These are phyloP conservation scores for Citrus inodora DNA, from an alignment of 345 rosid genomes.

Conservation along the genomic window DNA sequence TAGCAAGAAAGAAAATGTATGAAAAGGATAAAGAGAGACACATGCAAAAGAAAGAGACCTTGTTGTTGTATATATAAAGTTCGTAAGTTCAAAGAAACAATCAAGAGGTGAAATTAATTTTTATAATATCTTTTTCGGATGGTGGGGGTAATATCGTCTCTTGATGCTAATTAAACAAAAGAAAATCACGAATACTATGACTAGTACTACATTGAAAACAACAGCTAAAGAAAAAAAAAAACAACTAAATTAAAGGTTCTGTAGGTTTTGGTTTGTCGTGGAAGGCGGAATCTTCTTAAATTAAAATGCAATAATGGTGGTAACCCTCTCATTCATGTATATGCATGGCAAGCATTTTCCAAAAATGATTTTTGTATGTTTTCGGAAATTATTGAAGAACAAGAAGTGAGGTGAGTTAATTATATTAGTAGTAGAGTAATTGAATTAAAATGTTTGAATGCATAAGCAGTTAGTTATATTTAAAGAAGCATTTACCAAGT, in stretches of 20 bases:
- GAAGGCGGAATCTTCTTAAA: background rate
- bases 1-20: background rate
- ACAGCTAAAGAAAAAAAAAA: too few relatives aligned
- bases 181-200: background rate
- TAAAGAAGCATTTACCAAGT: background rate
- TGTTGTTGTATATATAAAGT: background rate
- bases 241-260: background rate
- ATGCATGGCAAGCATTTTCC: background rate
- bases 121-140: too few relatives aligned
- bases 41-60: slow-evolving; percentile 3
- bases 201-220: background rate
- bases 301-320: background rate
- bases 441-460: too few relatives aligned
- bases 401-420: too few relatives aligned
- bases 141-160: too few relatives aligned
- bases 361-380: background rate
- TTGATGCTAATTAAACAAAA: background rate
- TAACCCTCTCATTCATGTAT: background rate
- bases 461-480: background rate
- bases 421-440: too few relatives aligned
- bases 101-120: background rate
- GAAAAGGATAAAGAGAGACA: background rate
- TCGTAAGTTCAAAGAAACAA: background rate
- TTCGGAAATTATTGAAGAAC: background rate
- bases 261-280: background rate